Percentiles rank a stretch among this genome's conserved stretches.
phyloP scores from a whole-genome alignment of 306 rosid species.

The Glycyrrhiza uralensis region DNA sequence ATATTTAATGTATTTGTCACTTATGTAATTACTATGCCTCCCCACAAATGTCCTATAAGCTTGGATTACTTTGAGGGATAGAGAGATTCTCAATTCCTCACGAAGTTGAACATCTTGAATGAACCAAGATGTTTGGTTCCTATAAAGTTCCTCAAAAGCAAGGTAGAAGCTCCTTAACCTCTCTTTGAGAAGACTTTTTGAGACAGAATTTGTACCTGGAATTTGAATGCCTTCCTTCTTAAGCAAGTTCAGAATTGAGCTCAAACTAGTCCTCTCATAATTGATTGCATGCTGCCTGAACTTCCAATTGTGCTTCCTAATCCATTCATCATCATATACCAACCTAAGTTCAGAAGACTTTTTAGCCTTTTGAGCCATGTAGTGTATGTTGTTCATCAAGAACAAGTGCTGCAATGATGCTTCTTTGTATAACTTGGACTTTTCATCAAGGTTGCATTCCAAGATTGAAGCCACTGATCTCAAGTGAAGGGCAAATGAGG shows the following conservation, averaged over 20 bases:
- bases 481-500: constrained; percentile 58
- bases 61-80: constrained; percentile 64
- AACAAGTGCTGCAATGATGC: constrained; percentile 65
- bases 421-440: constrained; percentile 62
- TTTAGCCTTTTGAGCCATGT: constrained; percentile 81
- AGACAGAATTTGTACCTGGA: constrained; percentile 48
- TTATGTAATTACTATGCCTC: constrained; percentile 44
- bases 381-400: constrained; percentile 79
- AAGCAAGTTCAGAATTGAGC: constrained; percentile 52
- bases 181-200: constrained; percentile 60
- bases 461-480: constrained; percentile 50
- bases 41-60: constrained; percentile 72
- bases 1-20: constrained; percentile 65
- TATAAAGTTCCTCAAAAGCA: constrained; percentile 71
- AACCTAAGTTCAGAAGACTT: constrained; percentile 63
- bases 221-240: constrained; percentile 63
- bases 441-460: constrained; percentile 65
- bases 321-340: constrained; percentile 66
- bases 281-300: constrained; percentile 71
- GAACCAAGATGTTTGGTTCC: constrained; percentile 67
- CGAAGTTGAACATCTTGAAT: constrained; percentile 69
- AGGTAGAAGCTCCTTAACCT: constrained; percentile 57
- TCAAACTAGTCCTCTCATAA: constrained; percentile 81
- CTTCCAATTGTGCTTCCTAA: constrained; percentile 56
- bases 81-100: constrained; percentile 62